phyloP scores from a whole-genome alignment of 257 asterid species.

The Schizonepeta tenuifolia region DNA sequence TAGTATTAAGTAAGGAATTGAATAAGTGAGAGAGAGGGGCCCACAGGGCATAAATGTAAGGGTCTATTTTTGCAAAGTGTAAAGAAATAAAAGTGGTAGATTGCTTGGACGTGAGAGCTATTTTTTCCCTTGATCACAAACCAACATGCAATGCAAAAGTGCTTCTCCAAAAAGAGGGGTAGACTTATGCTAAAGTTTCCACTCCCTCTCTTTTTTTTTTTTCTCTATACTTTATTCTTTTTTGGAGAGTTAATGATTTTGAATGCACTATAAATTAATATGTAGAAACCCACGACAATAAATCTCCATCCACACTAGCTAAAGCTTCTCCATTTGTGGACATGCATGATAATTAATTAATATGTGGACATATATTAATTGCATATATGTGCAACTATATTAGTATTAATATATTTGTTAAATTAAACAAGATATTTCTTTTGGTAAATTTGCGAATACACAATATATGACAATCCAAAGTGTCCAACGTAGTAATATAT shows the following conservation, averaged over 20 bases:
- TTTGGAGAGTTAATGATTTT: constrained; percentile 39
- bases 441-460: too few relatives aligned
- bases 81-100: constrained; percentile 7
- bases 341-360: too few relatives aligned
- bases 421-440: too few relatives aligned
- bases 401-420: too few relatives aligned
- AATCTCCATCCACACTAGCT: constrained; percentile 23
- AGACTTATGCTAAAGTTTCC: constrained; percentile 46
- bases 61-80: constrained; percentile 25
- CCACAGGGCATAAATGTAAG: constrained; percentile 15
- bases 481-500: too few relatives aligned
- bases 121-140: constrained; percentile 29
- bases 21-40: constrained; percentile 26
- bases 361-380: too few relatives aligned
- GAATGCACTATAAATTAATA: constrained; percentile 28
- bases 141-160: constrained; percentile 56
- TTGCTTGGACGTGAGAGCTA: constrained; percentile 37
- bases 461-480: too few relatives aligned
- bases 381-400: too few relatives aligned
- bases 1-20: neutral
- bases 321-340: constrained; percentile 24
- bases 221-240: neutral
- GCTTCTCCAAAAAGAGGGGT: constrained; percentile 29
- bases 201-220: constrained; percentile 7
- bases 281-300: constrained; percentile 26